A percentile compares a stretch with the other conserved stretches of the same genome.
Conservation (phyloP, 2,329 filamentous ascomycete species). For the Apiospora phragmitis region DNA sequence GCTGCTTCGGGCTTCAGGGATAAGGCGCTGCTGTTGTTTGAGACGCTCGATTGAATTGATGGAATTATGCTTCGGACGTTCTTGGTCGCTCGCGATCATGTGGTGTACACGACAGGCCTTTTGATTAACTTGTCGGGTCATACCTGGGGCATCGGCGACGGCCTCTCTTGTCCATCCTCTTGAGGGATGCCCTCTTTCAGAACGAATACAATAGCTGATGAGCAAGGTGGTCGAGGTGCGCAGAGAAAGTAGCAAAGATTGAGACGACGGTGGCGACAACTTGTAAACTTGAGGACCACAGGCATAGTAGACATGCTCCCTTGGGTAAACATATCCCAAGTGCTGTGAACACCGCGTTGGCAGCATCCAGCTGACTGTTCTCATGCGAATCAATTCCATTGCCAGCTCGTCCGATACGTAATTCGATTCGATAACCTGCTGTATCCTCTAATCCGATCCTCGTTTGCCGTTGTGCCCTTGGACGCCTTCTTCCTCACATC, state of each 20-base stretch:
- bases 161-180: too few relatives aligned
- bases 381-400: background rate
- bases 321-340: background rate
- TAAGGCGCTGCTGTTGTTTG: background rate
- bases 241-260: background rate
- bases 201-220: background rate
- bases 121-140: too few relatives aligned
- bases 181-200: background rate
- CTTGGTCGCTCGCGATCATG: background rate
- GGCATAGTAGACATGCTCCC: background rate
- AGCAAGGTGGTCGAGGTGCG: background rate
- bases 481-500: conserved; percentile 50
- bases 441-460: background rate
- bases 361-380: background rate
- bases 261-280: background rate
- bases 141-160: too few relatives aligned
- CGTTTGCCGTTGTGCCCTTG: background rate
- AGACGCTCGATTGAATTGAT: background rate
- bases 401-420: background rate
- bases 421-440: background rate
- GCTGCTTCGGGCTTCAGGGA: background rate
- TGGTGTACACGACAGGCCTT: too few relatives aligned
- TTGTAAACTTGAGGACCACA: background rate
- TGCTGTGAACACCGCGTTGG: background rate
- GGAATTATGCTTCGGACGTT: too few relatives aligned